phyloP scores from a whole-genome alignment of 345 rosid genomes.

The Kernera saxatilis region DNA sequence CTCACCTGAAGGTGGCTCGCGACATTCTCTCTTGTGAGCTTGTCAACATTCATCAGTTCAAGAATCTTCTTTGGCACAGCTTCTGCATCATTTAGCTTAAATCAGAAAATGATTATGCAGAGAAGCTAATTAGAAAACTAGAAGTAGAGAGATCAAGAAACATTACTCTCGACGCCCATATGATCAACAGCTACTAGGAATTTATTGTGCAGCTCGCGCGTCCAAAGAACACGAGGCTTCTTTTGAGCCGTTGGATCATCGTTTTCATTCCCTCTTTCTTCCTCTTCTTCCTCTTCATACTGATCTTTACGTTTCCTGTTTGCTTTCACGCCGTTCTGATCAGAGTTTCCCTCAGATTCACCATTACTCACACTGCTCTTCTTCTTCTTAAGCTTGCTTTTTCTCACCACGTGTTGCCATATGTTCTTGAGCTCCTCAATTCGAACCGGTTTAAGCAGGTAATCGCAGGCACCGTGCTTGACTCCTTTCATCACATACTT shows the following conservation, averaged over 20 bases:
- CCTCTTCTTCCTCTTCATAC: constrained; percentile 40
- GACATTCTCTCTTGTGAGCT: constrained; percentile 82
- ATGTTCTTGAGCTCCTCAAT: constrained; percentile 87
- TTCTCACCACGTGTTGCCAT: constrained; percentile 93
- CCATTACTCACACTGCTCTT: constrained; percentile 31
- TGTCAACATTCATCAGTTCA: constrained; percentile 83
- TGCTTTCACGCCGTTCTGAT: constrained; percentile 38
- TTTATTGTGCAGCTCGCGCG: constrained; percentile 66
- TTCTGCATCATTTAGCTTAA: constrained; percentile 45
- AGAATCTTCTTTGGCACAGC: constrained; percentile 95
- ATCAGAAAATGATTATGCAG: not conserved
- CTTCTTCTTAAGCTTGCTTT: constrained; percentile 49
- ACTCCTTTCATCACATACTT: constrained; percentile 86
- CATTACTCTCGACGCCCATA: constrained; percentile 76
- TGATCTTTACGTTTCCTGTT: constrained; percentile 69
- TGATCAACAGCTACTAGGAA: constrained; percentile 74
- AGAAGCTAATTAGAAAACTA: not conserved
- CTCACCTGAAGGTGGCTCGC: constrained; percentile 92
- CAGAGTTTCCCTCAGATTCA: constrained; percentile 32
- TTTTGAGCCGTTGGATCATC: constrained; percentile 66
- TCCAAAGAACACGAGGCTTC: constrained; percentile 88
- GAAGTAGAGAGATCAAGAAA: constrained; percentile 3
- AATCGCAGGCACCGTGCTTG: constrained; percentile 90
- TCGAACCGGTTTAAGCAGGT: constrained; percentile 81
- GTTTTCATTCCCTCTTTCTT: constrained; percentile 52